Evolutionary conservation across 225 moss, liverwort and hornwort genomes (phyloP).

Genomic region (Polytrichum formosum): DNA sequence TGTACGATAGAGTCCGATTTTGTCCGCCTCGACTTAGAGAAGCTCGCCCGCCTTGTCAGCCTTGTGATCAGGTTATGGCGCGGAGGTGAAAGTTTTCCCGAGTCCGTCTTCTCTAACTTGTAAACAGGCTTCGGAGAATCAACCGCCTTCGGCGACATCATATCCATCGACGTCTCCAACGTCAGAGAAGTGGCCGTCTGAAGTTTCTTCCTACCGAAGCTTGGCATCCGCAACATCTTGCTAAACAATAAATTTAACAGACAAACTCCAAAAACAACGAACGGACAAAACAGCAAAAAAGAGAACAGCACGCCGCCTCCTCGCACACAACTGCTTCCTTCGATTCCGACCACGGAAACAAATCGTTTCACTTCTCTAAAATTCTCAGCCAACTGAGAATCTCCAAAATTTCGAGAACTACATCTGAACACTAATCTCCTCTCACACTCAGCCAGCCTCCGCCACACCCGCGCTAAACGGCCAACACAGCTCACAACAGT

Average conservation of each 20-base stretch:
- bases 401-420: too few relatives aligned
- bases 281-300: too few relatives aligned
- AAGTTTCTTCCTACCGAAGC: slow-evolving; percentile 22
- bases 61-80: slow-evolving; percentile 17
- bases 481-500: too few relatives aligned
- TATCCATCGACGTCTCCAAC: slow-evolving; percentile 1
- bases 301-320: background rate
- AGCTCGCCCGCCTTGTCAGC: slow-evolving; percentile 13
- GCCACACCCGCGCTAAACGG: too few relatives aligned
- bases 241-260: background rate
- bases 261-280: too few relatives aligned
- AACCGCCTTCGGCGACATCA: background rate
- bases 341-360: too few relatives aligned
- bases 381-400: too few relatives aligned
- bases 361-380: too few relatives aligned
- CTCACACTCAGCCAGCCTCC: too few relatives aligned
- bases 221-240: slow-evolving; percentile 21
- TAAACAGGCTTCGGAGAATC: slow-evolving; percentile 9
- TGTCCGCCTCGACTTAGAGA: slow-evolving; percentile 16
- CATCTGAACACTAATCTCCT: too few relatives aligned
- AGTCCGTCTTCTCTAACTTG: slow-evolving; percentile 11
- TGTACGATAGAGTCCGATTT: background rate
- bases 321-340: too few relatives aligned
- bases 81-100: slow-evolving; percentile 18
- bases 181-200: background rate